Base-by-base conservation (phyloP, 805 yeast genomes). In the Suhomyces xylopsoci region DNA sequence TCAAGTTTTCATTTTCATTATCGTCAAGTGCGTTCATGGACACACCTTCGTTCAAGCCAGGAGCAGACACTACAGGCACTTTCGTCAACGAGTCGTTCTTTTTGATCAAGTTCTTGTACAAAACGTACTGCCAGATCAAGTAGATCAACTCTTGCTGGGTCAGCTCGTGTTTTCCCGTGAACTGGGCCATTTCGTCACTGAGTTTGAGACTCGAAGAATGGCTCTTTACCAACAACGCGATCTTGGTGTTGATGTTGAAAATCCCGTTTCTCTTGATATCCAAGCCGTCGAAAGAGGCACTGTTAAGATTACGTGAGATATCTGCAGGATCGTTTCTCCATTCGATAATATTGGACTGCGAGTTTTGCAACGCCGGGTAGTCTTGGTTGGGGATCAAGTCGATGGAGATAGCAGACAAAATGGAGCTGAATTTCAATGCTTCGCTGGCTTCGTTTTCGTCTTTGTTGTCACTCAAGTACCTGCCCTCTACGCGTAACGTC, bases 401-500 rank as follows among this genome's bases (percentile, higher is more conserved):
- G 10, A 94, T 86, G 0, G 96, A 85, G 22, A 94, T 81, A 15
- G 93, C 92, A 7, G 92, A 84, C 60, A 94, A 77, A 61, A 90
- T 89, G 2, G 92, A 79, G 56, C 91, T 85, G 69, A 92, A 88
- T 59, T 86, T 84, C 28, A 80, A 78, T 19, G 52, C 48, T 14
- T 58, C 59, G 15, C 45, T 50, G 25, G 55, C 57, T 8, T 56
- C 58, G 22, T 43, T 34, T 41, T 77, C 80, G 25, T 77, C 81
- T 49, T 75, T 79, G 7, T 65, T 65, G 60, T 83, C 82, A 57
- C 79, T 72, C 17, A 92, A 71, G 22, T 90, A 71, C 54, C 92
- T 77, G 12, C 99, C 99, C 69, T 94, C 98, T 24, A 94, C 81
- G 52, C 96, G 79, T 58, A 93, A 78, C 1, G 94, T 87, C 97